These are phyloP conservation scores for Thraustochytrium sp. DNA, from an alignment of 352 stramenopile genomes.

Conservation along the genomic window DNA sequence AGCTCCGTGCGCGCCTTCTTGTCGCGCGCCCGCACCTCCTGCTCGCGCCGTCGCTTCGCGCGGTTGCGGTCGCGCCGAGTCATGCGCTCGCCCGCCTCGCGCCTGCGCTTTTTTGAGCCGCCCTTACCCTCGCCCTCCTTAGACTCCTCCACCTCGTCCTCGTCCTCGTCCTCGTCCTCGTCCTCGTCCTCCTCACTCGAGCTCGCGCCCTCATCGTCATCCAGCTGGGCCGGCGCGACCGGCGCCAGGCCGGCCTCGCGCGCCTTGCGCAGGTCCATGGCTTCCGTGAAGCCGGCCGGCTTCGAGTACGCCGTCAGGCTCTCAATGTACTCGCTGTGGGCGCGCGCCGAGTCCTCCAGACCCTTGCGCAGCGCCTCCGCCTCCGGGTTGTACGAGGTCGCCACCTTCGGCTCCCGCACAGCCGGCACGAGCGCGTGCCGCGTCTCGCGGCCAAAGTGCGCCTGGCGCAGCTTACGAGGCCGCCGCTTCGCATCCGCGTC, in stretches of 20 bases:
- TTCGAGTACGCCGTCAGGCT: background rate
- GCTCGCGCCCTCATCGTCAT: background rate
- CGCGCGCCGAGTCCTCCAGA: background rate
- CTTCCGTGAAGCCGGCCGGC: background rate
- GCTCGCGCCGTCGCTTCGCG: background rate
- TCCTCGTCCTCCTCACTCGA: background rate
- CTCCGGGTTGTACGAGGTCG: conserved; percentile 30
- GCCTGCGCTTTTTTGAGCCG: background rate
- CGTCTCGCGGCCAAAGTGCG: background rate
- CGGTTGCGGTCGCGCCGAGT: background rate
- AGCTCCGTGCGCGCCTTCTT: background rate
- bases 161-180: background rate
- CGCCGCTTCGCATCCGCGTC: no score
- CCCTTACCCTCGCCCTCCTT: background rate
- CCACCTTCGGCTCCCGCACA: background rate
- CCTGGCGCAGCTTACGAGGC: background rate
- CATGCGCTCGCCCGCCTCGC: background rate
- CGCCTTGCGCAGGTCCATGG: background rate
- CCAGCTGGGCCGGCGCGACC: background rate
- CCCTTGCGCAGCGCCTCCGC: background rate
- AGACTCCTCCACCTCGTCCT: background rate
- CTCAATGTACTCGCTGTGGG: background rate
- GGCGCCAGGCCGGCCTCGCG: background rate
- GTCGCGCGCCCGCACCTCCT: background rate
- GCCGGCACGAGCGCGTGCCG: background rate